These are phyloP conservation scores for Wickerhamomyces sp. DNA, from an alignment of 1,139 yeast species.

Conservation along the genomic window DNA sequence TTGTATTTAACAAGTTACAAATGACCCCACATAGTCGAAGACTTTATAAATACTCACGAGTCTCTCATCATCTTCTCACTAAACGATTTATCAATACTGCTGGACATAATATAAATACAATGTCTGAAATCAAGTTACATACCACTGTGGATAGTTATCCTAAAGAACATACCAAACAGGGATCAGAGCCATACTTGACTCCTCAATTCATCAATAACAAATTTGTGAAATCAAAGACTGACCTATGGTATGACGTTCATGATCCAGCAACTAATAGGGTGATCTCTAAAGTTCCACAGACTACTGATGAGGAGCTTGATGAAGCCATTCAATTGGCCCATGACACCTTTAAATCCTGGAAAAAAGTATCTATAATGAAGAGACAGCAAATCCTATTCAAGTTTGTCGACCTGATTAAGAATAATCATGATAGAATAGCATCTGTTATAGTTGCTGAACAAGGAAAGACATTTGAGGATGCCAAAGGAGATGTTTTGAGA, in stretches of 20 bases:
- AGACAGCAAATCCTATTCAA: conserved; percentile 75
- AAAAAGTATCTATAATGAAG: conserved; percentile 53
- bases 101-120: background rate
- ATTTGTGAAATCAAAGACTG: conserved; percentile 48
- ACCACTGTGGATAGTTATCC: conserved; percentile 32
- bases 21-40: conserved; percentile 1
- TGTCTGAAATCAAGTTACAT: conserved; percentile 12
- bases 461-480: conserved; percentile 75
- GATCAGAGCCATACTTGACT: conserved; percentile 19
- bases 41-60: background rate
- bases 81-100: background rate
- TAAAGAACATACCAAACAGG: conserved; percentile 12
- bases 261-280: conserved; percentile 73
- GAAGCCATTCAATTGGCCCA: conserved; percentile 57
- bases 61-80: background rate
- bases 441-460: conserved; percentile 70
- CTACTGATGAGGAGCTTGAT: conserved; percentile 59
- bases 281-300: conserved; percentile 67
- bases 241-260: conserved; percentile 63
- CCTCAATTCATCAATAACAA: conserved; percentile 48
- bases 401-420: conserved; percentile 60
- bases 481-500: conserved; percentile 71
- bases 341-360: conserved; percentile 41
- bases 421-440: conserved; percentile 69
- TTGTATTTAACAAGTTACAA: background rate